Evolutionary conservation across 2,329 filamentous ascomycete species (phyloP).

Genomic region (Scedosporium apiospermum): DNA sequence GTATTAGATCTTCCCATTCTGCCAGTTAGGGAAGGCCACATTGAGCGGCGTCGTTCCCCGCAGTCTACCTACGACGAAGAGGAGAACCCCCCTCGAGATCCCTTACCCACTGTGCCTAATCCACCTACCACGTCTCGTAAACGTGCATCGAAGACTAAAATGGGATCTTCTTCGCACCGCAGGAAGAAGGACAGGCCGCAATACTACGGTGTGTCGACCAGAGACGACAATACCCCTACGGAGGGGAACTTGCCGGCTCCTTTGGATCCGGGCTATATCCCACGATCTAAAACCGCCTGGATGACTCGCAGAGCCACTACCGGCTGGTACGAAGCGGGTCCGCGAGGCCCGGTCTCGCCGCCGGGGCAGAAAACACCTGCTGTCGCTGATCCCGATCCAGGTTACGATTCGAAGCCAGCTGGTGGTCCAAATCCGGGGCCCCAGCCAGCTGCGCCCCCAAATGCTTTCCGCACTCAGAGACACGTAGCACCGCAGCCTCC

Average conservation of each 20-base stretch:
- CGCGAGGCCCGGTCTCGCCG: not conserved
- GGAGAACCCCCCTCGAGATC: not conserved
- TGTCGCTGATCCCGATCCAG: not conserved
- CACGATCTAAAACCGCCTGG: not conserved
- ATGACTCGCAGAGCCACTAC: conserved; percentile 4
- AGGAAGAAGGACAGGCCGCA: not conserved
- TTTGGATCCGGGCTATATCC: not conserved
- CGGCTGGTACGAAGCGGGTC: not conserved
- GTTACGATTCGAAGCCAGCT: not conserved
- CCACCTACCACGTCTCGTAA: not conserved
- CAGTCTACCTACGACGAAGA: not conserved
- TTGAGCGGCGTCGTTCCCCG: not conserved
- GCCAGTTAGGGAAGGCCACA: not conserved
- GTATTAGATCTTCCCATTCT: not conserved
- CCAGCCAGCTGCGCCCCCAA: not conserved
- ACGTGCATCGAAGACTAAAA: not conserved
- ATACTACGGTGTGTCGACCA: not conserved
- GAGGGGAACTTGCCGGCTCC: not conserved
- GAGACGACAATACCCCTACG: not conserved
- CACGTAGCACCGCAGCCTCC: not conserved
- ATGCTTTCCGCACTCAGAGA: not conserved
- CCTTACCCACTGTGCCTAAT: not conserved
- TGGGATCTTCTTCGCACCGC: not conserved
- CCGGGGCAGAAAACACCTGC: not conserved
- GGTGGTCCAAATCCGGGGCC: not conserved